Conservation (phyloP, 352 stramenopile genomes). For the Phytopythium boreale region DNA sequence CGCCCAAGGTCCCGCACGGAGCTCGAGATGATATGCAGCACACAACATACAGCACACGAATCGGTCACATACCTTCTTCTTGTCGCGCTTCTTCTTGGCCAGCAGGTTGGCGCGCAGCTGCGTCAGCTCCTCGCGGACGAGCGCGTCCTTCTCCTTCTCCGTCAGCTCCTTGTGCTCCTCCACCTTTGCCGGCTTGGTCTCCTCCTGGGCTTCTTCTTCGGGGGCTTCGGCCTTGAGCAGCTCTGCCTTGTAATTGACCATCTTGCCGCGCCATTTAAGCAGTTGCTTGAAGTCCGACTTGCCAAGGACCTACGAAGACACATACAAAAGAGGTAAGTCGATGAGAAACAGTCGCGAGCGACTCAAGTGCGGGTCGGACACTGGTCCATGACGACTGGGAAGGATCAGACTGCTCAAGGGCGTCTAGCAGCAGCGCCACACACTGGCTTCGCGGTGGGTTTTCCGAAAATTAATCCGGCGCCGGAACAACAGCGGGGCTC, state of each 20-base stretch:
- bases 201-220: slow-evolving; percentile 35
- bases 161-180: slow-evolving; percentile 59
- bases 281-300: slow-evolving; percentile 98
- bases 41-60: slow-evolving; percentile 18
- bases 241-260: slow-evolving; percentile 86
- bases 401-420: slow-evolving; percentile 80
- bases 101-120: slow-evolving; percentile 72
- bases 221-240: slow-evolving; percentile 61
- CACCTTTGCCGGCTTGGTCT: slow-evolving; percentile 22
- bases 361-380: neutral
- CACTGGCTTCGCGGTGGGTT: slow-evolving; percentile 88
- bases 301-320: slow-evolving; percentile 86
- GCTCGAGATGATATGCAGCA: slow-evolving; percentile 7
- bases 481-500: slow-evolving; percentile 85
- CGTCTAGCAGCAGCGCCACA: slow-evolving; percentile 53
- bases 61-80: slow-evolving; percentile 79
- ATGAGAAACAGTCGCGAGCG: no score
- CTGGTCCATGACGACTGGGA: slow-evolving; percentile 1
- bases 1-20: slow-evolving; percentile 29
- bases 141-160: slow-evolving; percentile 77
- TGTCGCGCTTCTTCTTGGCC: slow-evolving; percentile 88
- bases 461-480: slow-evolving; percentile 88
- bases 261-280: slow-evolving; percentile 96
- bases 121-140: slow-evolving; percentile 81
- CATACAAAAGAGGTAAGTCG: neutral